Base-by-base conservation (phyloP, 169 alveolate genomes). In the Cryptosporidium sp. region DNA sequence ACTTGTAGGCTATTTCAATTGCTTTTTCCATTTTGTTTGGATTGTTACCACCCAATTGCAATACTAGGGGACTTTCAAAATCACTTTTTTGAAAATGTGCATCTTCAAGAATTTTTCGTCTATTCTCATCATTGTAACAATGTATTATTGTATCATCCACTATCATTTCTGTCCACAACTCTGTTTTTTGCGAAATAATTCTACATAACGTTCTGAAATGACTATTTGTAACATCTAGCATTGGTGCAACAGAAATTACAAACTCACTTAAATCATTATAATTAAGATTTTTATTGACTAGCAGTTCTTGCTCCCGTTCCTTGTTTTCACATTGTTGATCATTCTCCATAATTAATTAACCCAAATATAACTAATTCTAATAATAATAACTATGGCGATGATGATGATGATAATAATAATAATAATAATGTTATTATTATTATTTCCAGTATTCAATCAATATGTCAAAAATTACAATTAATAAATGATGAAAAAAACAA, bases 11-110 rank as follows among this genome's bases (percentile, higher is more conserved):
- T 33, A 96, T 91, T 50, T 86, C 84, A 9, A 98, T 98, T 1
- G 99, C 98, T 70, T 93, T 92, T 9, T 95, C 95, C 68, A 97
- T 84, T 62, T 95, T 95, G 43, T 93, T 94, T 5, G 98, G 95
- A 69, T 96, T 93, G 86, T 94, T 94, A 45, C 99, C 99, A 3
- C 99, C 99, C 41, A 97, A 95, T 85, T 98, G 99, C 69, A 97
- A 94, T 26, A 95, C 98, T 31, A 94, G 65, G 10, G 98, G 97
- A 70, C 89, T 95, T 84, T 95, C 98, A 41, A 92, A 59, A 3
- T 86, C 91, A 52, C 33, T 85, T 8, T 45, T 85, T 18, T 70
- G 85, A 48, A 93, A 94, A 69, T 94, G 95, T 62, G 85, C 29
- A 74, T 67, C 45, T 65, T 86, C 91, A 26, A 89, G 84, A 43